Conservation (phyloP, 495 filamentous ascomycete genomes). For the Penicillium antarcticum region DNA sequence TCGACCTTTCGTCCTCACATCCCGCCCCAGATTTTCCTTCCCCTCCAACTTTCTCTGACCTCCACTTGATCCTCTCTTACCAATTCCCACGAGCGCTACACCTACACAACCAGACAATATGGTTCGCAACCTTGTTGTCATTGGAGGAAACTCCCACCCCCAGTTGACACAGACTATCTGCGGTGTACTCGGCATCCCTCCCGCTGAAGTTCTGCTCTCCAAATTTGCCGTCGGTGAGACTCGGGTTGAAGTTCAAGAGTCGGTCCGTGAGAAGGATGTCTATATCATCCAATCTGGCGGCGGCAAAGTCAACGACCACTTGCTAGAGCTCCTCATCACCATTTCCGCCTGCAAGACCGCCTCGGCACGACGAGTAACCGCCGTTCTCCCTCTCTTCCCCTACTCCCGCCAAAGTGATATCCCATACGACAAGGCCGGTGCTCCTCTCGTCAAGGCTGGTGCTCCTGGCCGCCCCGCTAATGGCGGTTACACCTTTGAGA, state of each 20-base stretch:
- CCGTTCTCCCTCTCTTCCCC: conserved; percentile 91
- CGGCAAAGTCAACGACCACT: conserved; percentile 90
- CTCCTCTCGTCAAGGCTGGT: conserved; percentile 73
- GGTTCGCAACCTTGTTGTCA: conserved; percentile 95
- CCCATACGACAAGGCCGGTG: conserved; percentile 91
- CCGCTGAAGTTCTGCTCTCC: conserved; percentile 73
- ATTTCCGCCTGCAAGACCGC: conserved; percentile 98
- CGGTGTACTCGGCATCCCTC: conserved; percentile 78
- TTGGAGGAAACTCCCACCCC: conserved; percentile 91
- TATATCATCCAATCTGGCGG: conserved; percentile 92
- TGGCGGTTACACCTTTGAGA: conserved; percentile 84
- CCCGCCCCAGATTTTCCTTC: conserved; percentile 36
- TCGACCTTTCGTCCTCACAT: conserved; percentile 14
- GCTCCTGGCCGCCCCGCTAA: conserved; percentile 45
- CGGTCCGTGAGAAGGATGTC: conserved; percentile 95
- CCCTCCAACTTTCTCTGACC: conserved; percentile 20
- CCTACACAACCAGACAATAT: conserved; percentile 41
- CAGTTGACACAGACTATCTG: conserved; percentile 81
- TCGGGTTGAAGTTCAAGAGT: conserved; percentile 91
- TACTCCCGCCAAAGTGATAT: conserved; percentile 94
- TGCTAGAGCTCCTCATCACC: conserved; percentile 93
- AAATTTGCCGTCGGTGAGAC: conserved; percentile 96
- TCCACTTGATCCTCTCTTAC: conserved; percentile 9
- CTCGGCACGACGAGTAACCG: conserved; percentile 85
- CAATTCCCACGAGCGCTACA: background rate